A percentile compares a stretch with the other conserved stretches of the same genome.
Conservation (phyloP, 306 rosid genomes). For the Clitoria ternatea region DNA sequence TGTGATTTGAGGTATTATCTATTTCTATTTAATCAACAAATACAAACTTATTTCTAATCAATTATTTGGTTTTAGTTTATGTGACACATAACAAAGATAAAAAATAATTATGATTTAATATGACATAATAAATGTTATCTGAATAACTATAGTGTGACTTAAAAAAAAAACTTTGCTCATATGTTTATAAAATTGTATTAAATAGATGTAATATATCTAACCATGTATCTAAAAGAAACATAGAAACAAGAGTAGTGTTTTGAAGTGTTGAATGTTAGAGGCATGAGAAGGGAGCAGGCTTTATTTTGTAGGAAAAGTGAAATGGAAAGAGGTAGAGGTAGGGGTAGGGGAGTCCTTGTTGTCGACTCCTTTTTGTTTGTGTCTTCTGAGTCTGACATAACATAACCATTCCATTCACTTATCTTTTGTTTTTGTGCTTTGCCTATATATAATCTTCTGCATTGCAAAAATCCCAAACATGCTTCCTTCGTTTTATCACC, state of each 20-base stretch:
- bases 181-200: too few relatives aligned
- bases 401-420: slow-evolving; percentile 46
- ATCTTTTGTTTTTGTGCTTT: slow-evolving; percentile 15
- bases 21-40: too few relatives aligned
- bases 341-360: slow-evolving; percentile 33
- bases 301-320: not conserved
- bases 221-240: not conserved
- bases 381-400: too few relatives aligned
- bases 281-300: slow-evolving; percentile 21
- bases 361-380: slow-evolving; percentile 38
- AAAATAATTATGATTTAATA: too few relatives aligned
- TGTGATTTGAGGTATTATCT: too few relatives aligned
- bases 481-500: not conserved
- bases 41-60: too few relatives aligned
- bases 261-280: not conserved
- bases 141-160: too few relatives aligned
- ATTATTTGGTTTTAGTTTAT: too few relatives aligned
- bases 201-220: too few relatives aligned
- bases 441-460: not conserved
- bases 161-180: too few relatives aligned
- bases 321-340: not conserved
- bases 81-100: too few relatives aligned
- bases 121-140: too few relatives aligned
- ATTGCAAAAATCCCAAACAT: slow-evolving; percentile 2
- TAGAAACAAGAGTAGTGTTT: not conserved